These are phyloP conservation scores for Umbellularia californica DNA, from an alignment of 164 flowering plant genomes.

Conservation along the genomic window DNA sequence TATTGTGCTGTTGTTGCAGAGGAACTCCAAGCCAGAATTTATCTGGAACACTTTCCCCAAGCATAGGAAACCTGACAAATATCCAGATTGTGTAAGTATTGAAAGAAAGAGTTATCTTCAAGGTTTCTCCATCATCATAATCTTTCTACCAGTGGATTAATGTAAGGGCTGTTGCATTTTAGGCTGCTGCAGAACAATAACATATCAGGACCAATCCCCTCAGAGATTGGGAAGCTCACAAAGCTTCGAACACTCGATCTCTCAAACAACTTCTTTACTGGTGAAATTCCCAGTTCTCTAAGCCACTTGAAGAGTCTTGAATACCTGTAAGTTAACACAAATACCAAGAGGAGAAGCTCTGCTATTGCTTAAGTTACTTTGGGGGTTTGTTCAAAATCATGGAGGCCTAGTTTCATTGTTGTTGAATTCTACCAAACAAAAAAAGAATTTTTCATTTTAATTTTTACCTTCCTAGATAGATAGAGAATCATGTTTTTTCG, in stretches of 20 bases:
- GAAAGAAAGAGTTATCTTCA: neutral
- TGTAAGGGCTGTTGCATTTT: slow-evolving; percentile 31
- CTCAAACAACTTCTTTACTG: slow-evolving; percentile 63
- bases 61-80: slow-evolving; percentile 86
- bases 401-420: too few relatives aligned
- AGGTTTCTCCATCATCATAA: neutral
- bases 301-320: slow-evolving; percentile 52
- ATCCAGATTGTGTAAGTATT: slow-evolving; percentile 74
- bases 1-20: slow-evolving; percentile 39
- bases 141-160: slow-evolving; percentile 3
- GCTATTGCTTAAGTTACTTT: neutral
- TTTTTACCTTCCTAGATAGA: too few relatives aligned
- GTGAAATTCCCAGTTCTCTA: slow-evolving; percentile 59
- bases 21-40: slow-evolving; percentile 83
- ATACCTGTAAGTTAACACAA: slow-evolving; percentile 59
- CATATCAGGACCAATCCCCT: slow-evolving; percentile 72
- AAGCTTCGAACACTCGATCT: slow-evolving; percentile 81
- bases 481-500: neutral
- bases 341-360: neutral
- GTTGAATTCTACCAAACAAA: too few relatives aligned
- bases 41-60: slow-evolving; percentile 74
- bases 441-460: too few relatives aligned
- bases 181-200: slow-evolving; percentile 82
- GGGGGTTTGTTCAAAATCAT: neutral
- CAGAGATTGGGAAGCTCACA: slow-evolving; percentile 64